Percentiles rank a stretch among this genome's conserved stretches.
Evolutionary conservation across 345 rosid species (phyloP).

Genomic region (Brassica cretica): DNA sequence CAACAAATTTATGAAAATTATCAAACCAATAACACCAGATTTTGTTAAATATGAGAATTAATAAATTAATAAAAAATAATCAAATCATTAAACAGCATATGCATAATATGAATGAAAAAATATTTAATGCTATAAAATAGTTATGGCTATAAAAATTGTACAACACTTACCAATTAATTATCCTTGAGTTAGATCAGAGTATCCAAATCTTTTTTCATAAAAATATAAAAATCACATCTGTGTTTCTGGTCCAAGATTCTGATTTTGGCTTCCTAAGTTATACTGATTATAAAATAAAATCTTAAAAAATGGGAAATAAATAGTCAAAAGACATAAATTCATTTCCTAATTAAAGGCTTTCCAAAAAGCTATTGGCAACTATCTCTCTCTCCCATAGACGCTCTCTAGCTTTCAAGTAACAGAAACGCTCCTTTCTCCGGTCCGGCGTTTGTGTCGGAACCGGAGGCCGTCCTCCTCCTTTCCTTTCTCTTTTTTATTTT

Average conservation of each 20-base stretch:
- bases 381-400: too few species aligned
- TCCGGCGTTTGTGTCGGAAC: too few species aligned
- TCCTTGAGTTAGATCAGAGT: neutral
- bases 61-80: too few species aligned
- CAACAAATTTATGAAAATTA: too few species aligned
- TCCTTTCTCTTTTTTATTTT: too few species aligned
- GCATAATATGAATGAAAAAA: neutral
- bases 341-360: slow-evolving; percentile 6
- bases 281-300: neutral
- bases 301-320: neutral
- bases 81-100: too few species aligned
- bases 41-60: too few species aligned
- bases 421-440: too few species aligned
- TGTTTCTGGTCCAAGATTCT: slow-evolving; percentile 19
- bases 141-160: neutral
- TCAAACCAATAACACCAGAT: too few species aligned
- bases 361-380: neutral
- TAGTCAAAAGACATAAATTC: slow-evolving; percentile 15
- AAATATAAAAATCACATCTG: neutral
- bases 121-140: neutral
- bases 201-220: neutral
- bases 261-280: neutral
- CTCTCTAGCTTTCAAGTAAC: too few species aligned
- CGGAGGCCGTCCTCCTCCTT: too few species aligned
- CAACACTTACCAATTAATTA: neutral